Evolutionary conservation across 1,139 yeast genomes (phyloP).

Genomic region (Geotrichum phurueaensis): DNA sequence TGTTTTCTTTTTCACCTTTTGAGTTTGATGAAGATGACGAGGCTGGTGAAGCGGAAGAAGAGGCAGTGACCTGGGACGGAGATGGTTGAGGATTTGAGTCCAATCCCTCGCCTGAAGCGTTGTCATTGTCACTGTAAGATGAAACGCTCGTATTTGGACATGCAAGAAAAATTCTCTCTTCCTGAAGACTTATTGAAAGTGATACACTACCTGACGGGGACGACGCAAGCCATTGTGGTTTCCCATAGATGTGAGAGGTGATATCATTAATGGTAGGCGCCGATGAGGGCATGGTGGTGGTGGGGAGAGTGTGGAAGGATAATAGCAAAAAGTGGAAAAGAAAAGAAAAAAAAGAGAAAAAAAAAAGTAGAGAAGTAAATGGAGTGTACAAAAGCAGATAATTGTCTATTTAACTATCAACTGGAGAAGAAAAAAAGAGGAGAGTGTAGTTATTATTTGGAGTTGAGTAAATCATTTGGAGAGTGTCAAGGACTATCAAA

Average conservation of each 20-base stretch:
- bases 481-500: too few species aligned
- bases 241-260: background rate
- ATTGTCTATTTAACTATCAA: background rate
- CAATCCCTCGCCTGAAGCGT: background rate
- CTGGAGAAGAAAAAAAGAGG: background rate
- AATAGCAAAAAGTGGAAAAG: background rate
- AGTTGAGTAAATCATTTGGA: too few species aligned
- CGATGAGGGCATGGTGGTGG: background rate
- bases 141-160: constrained; percentile 5
- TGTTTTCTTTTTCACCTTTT: background rate
- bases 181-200: constrained; percentile 6
- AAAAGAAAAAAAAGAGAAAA: background rate
- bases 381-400: background rate
- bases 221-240: background rate
- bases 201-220: constrained; percentile 2
- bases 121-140: background rate
- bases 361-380: background rate
- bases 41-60: background rate
- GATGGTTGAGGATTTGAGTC: background rate
- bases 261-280: background rate
- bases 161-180: constrained; percentile 7
- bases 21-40: background rate
- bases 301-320: background rate
- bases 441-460: too few species aligned
- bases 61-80: background rate